phyloP scores from a whole-genome alignment of 768 basidiomycete species.

The Suillus tomentosus region DNA sequence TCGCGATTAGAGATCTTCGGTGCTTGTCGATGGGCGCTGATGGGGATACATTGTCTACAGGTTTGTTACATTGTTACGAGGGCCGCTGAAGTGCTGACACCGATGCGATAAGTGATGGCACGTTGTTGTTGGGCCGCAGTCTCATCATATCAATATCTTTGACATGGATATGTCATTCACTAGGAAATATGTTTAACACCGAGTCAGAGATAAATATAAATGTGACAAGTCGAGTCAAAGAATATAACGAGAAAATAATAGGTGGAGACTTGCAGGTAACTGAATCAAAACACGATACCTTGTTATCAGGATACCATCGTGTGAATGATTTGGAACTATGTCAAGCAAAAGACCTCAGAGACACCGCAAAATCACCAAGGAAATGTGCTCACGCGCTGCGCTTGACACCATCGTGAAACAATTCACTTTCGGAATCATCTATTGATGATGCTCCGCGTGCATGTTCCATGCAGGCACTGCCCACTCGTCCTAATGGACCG shows the following conservation, averaged over 20 bases:
- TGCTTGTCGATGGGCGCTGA: background rate
- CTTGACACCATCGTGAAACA: background rate
- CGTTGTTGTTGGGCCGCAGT: background rate
- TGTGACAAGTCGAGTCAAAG: background rate
- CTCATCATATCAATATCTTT: background rate
- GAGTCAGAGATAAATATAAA: background rate
- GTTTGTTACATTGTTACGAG: background rate
- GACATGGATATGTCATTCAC: background rate
- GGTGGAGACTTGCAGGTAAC: background rate
- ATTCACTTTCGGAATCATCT: background rate
- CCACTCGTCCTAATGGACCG: too few relatives aligned
- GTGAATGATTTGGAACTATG: background rate
- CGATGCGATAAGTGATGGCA: background rate
- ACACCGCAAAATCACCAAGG: background rate
- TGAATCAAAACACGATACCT: background rate
- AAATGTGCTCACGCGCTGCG: background rate
- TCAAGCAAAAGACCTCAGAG: background rate
- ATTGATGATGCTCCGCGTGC: background rate
- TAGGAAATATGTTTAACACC: background rate
- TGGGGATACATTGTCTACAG: background rate
- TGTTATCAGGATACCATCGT: background rate
- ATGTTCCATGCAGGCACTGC: background rate
- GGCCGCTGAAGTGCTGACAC: background rate
- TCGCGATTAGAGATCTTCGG: constrained; percentile 3
- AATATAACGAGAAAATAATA: background rate